Conservation (phyloP, 116 monocot genomes). For the Papilionanthe hybrid region DNA sequence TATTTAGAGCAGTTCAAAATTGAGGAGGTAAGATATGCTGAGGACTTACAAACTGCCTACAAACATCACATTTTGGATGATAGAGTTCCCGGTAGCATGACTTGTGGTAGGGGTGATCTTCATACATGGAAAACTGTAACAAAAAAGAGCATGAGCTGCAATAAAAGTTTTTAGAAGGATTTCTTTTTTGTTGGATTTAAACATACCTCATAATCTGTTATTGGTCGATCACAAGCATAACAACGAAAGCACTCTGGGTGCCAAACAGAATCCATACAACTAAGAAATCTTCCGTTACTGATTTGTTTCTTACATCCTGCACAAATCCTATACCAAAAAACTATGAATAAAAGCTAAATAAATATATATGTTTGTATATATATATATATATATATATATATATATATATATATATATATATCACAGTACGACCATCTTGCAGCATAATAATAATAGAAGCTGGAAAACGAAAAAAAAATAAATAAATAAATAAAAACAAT, state of each 20-base stretch:
- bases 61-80: slow-evolving; percentile 94
- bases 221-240: slow-evolving; percentile 65
- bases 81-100: slow-evolving; percentile 69
- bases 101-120: slow-evolving; percentile 76
- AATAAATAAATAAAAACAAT: too few species aligned
- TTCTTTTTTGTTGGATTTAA: not conserved
- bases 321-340: slow-evolving; percentile 52
- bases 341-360: not conserved
- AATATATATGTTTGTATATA: not conserved
- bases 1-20: too few species aligned
- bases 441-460: not conserved
- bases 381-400: too few species aligned
- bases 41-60: slow-evolving; percentile 82
- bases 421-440: too few species aligned
- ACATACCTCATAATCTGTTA: slow-evolving; percentile 73
- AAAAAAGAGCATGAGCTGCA: not conserved
- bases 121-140: slow-evolving; percentile 68
- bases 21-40: not conserved
- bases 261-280: slow-evolving; percentile 77
- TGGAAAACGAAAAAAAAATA: not conserved
- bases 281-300: slow-evolving; percentile 68
- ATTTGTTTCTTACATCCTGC: slow-evolving; percentile 70
- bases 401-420: too few species aligned
- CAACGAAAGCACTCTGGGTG: slow-evolving; percentile 83
- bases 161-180: not conserved